phyloP scores from a whole-genome alignment of 2,329 filamentous ascomycete genomes.

The Elsinoe perseae region DNA sequence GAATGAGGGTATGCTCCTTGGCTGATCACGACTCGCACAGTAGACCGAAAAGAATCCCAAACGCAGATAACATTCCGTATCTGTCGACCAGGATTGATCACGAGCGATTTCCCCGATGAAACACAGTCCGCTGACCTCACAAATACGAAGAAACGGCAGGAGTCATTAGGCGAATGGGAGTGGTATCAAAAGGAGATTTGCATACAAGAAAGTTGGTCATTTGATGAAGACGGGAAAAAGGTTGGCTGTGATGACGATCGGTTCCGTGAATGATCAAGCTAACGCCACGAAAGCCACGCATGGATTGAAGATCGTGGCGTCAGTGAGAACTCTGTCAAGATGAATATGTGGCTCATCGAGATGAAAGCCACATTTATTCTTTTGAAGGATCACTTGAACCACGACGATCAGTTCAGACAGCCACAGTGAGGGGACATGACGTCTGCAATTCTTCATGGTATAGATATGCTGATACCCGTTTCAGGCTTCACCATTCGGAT shows the following conservation, averaged over 20 bases:
- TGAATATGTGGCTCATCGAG: slow-evolving; percentile 15
- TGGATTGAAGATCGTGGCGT: slow-evolving; percentile 14
- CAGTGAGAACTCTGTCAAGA: neutral
- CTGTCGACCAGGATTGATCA: slow-evolving; percentile 5
- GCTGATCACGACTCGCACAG: neutral
- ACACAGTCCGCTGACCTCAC: slow-evolving; percentile 2
- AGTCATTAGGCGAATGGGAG: neutral
- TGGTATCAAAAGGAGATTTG: neutral
- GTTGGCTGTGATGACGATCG: slow-evolving; percentile 9
- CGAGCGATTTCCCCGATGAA: neutral
- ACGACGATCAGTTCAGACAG: neutral
- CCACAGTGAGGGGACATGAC: neutral
- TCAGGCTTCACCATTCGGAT: neutral
- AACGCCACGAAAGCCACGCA: slow-evolving; percentile 10
- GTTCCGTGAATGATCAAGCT: neutral
- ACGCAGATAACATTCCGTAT: slow-evolving; percentile 8
- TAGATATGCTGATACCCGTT: neutral
- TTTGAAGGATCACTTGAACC: neutral
- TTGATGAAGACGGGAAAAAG: slow-evolving; percentile 1
- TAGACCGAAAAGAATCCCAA: neutral
- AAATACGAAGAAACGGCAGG: neutral
- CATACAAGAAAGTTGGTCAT: neutral
- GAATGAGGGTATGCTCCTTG: neutral
- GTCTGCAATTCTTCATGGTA: too few species aligned
- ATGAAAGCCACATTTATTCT: slow-evolving; percentile 11